Base-by-base conservation (phyloP, 1,284 basidiomycete genomes). In the Termitomyces sp. region DNA sequence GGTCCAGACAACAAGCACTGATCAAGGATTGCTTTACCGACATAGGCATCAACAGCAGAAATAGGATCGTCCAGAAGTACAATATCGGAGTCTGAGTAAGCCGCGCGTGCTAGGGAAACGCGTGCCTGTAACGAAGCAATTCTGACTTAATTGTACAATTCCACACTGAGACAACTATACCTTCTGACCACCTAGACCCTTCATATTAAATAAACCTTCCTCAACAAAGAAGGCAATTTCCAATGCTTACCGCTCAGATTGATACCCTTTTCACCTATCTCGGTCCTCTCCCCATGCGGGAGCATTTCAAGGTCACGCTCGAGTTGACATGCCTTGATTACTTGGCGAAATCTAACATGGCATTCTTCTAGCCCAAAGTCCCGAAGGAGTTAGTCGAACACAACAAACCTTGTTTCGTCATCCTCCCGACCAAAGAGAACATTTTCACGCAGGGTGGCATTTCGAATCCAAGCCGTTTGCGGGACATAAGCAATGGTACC, bases 201-300 rank as follows among this genome's bases (percentile, higher is more conserved):
- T 14, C n/a, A 28, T 14, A 28, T n/a, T n/a, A n/a, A n/a, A 35
- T 39, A 16, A 30, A 19, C 10, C 7, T 14, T 21, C 3, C n/a
- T 26, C 11, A 34, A 26, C 46, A 50, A n/a, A 18, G n/a, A 50
- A n/a, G 13, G 37, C 6, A 44, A 18, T 7, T 9, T 0, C 19
- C 10, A 31, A 57, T 11, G 48, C 69, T 40, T 56, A 72, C 81
- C 78, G 54, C 78, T 83, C 49, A 86, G 66, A 62, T 81, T 89
- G 50, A 88, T 82, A 5, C 91, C 91, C 59, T 87, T 83, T 68
- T 93, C 92, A 24, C 92, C 92, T 28, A 95, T 89, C 66, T 93
- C 88, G 0, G 89, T 92, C 48, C 74, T 63, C 58, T 86, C 84
- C 3, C 83, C 82, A 48, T 85, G 67, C 1, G 84, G 80, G 14